Base-by-base conservation (phyloP, 2,329 filamentous ascomycete genomes). In the Fusarium robinianum region DNA sequence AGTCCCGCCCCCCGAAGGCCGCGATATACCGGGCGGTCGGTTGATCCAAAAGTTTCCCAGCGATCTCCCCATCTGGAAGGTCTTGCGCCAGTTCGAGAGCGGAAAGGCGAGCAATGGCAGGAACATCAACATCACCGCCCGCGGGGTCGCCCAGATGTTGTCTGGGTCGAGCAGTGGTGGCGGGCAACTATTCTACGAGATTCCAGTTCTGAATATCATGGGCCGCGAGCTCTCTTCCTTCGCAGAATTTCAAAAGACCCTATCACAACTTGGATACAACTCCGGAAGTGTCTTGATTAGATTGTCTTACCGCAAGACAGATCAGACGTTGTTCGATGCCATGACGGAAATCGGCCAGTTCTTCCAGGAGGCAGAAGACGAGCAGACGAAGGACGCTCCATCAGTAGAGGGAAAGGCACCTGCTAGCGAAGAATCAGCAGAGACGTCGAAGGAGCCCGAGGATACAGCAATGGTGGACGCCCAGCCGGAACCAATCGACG, bases 81-180 rank as follows among this genome's bases (percentile, higher is more conserved):
- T 97, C 18, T 66, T 99, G 43, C 85, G 94, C 47, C 89, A 94
- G 63, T 95, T 97, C 55, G 94, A 99, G 69, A 86, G 86, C 52
- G 84, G 80, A 22, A 78, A 80, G 16, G 80, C 80, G n/a, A 82
- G 76, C 34, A 75, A 76, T 44, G 78, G 77, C 7, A 75, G 70
- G 40, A 81, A 75, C 41, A 72, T 88, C 55, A 96, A 96, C 65
- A 81, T 99, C 57, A 97, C 94, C 0, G 90, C 85, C 10, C 78
- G 91, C 49, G 90, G 85, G 3, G 77, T 87, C n/a, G 85, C 90
- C 0, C 77, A 81, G 49, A 79, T 78, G 11, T 72, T 68, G 24
- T 74, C 71, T 46, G 80, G 76, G 5, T 67, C 74, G 5, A 76
- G 75, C 18, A 69, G 66, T 8, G 79, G 79, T 10, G 81, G 85